Evolutionary conservation across 371 early-diverging fungal genomes (phyloP).

Genomic region (Batkoa obscura): DNA sequence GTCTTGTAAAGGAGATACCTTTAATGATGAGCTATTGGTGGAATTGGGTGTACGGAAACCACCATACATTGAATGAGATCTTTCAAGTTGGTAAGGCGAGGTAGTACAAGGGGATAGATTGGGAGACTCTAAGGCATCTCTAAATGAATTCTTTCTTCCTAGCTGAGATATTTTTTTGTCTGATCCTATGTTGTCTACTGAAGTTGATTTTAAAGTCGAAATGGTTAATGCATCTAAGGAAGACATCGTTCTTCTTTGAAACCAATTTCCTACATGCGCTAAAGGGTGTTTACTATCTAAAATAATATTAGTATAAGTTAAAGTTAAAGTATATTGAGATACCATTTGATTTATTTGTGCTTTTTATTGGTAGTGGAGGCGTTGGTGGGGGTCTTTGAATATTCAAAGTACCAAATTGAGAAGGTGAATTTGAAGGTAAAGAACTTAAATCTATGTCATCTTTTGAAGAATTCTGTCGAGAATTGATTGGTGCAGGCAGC

Average conservation of each 20-base stretch:
- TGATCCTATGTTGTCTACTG: neutral
- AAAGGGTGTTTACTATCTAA: too few relatives aligned
- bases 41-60: neutral
- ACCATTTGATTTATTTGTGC: too few relatives aligned
- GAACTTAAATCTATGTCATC: too few relatives aligned
- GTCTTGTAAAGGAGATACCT: neutral
- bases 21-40: neutral
- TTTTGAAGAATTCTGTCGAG: too few relatives aligned
- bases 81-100: neutral
- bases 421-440: too few relatives aligned
- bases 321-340: too few relatives aligned
- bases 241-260: neutral
- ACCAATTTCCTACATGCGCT: too few relatives aligned
- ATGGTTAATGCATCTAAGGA: neutral
- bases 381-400: too few relatives aligned
- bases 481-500: too few relatives aligned
- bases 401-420: too few relatives aligned
- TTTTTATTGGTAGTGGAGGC: too few relatives aligned
- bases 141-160: neutral
- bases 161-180: neutral
- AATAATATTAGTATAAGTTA: too few relatives aligned
- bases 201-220: neutral
- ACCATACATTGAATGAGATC: conserved; percentile 6
- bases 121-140: neutral
- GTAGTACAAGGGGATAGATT: neutral